Evolutionary conservation across 805 yeast species (phyloP), one percentile per base, ranked within the genome.

Genomic region (Candida awuae): DNA sequence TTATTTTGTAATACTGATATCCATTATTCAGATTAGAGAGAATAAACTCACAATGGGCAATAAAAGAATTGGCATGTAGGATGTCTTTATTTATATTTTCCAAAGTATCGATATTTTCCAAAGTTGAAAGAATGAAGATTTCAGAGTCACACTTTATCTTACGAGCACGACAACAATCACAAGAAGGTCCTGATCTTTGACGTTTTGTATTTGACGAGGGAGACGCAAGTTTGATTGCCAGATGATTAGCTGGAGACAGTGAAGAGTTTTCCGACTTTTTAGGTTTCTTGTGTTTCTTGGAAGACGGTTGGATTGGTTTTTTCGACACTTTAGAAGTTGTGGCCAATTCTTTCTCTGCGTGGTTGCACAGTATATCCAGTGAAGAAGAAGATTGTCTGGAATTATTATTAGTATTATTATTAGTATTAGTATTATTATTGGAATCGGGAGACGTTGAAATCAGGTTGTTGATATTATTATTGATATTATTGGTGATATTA

Each of bases 91-190:
- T 29, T 9, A 21, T 20, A 23, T 32, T 28, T 9, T 35, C 42
- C 13, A 15, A 29, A 6, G 23, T n/a, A 10, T 33, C 36, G 5
- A 30, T 36, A 10, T 36, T 15, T 5, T 53, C 49, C 4, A 54
- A 43, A 29, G 45, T 46, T 1, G 61, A 50, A 14, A 60, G 44
- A 13, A 59, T 53, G 21, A 54, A 50, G 21, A 80, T 73, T 47
- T 69, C 77, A 2, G 88, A 84, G 56, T 80, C 77, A 60, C 90
- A 81, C 58, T 77, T 81, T 42, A 80, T 80, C 54, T 81, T 81
- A 41, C 85, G 68, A 13, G 72, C 52, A 38, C 87, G 65, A 55
- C 90, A 81, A 34, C 72, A 62, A 54, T 81, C 87, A 57, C 90
- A 81, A 29, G 83, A 75, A 3, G 87, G 87, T 0, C 90, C 87